Base-by-base conservation (phyloP, 176 grass and related monocot genomes). In the Calamus simplicifolius region DNA sequence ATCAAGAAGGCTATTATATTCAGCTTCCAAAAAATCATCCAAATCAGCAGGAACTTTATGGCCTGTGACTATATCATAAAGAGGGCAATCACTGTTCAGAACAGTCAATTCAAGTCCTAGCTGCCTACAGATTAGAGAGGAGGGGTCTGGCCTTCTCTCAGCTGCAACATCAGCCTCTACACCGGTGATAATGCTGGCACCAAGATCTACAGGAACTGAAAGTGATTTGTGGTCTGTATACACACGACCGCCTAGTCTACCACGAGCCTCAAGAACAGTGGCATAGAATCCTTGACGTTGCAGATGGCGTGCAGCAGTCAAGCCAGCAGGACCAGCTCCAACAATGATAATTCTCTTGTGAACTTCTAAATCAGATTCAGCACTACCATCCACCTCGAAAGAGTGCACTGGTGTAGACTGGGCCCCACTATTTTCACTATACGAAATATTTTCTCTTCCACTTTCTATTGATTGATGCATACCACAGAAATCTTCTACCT, bases 101-200 rank as follows among this genome's bases (percentile, higher is more conserved):
- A 83, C 61, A 58, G 84, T 98, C 49, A 98, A 76, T 56, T 98
- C 84, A 78, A 98, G 84, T 75, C 93, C 85, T 51, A 92, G 75
- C 70, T 98, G 93, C 69, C 72, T 87, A 77, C 93, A 98, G 51
- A 98, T 89, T 56, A 98, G 80, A 76, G 93, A 82, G 10, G 93
- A 98, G 19, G 93, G 93, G 63, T 98, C 93, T 28, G 93, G 76
- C 60, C 79, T 83, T 85, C 93, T 82, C 78, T 98, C 93, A 58
- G 93, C 89, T 63, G 84, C 84, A 66, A 98, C 73, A 77, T 98
- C 93, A 78, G 87, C 93, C 63, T 98, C 84, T 29, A 98, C 76
- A 65, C 93, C 93, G 12, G 93, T 98, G 60, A 98, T 98, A 73
- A 98, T 98, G 70, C 93, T 98, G 71, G 93, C 93, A 88, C 93